A percentile compares a stretch with the other conserved stretches of the same genome.
Conservation (phyloP, 768 basidiomycete species). For the Calocera cornea region DNA sequence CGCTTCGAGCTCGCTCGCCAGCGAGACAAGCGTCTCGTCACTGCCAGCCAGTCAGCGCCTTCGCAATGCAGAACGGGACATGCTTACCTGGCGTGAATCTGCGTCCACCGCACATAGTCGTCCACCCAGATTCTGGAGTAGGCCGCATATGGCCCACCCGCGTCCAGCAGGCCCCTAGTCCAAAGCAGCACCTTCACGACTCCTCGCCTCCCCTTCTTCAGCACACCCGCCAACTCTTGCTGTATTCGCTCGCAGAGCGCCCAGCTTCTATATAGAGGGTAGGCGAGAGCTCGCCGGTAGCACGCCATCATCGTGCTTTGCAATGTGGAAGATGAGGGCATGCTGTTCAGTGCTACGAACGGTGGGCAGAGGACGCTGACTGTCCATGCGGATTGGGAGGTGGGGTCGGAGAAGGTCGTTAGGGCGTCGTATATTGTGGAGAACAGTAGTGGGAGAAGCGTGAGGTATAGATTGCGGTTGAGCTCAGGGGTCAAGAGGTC, state of each 20-base stretch:
- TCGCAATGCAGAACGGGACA: not conserved
- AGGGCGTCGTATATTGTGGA: conserved; percentile 71
- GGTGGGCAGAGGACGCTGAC: conserved; percentile 55
- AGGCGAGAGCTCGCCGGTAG: conserved; percentile 61
- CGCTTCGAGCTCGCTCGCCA: conserved; percentile 34
- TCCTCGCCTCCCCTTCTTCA: conserved; percentile 47
- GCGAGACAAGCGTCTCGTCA: conserved; percentile 37
- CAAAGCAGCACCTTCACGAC: conserved; percentile 55
- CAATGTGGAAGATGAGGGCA: conserved; percentile 44
- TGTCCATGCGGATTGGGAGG: conserved; percentile 82
- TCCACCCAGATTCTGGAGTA: conserved; percentile 79
- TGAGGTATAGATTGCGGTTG: conserved; percentile 51
- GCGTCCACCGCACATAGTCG: conserved; percentile 73
- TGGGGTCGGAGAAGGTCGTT: conserved; percentile 65
- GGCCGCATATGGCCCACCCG: conserved; percentile 77
- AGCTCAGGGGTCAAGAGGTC: conserved; percentile 48
- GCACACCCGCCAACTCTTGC: conserved; percentile 44
- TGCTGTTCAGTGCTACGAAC: conserved; percentile 69
- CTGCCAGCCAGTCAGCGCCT: conserved; percentile 26
- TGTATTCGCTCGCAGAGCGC: conserved; percentile 55
- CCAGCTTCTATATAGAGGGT: conserved; percentile 71
- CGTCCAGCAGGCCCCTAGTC: conserved; percentile 60
- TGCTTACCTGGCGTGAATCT: conserved; percentile 54
- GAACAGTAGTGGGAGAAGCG: conserved; percentile 57
- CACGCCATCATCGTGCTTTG: conserved; percentile 40